phyloP scores from a whole-genome alignment of 306 rosid genomes.

The Trifolium subterraneum region DNA sequence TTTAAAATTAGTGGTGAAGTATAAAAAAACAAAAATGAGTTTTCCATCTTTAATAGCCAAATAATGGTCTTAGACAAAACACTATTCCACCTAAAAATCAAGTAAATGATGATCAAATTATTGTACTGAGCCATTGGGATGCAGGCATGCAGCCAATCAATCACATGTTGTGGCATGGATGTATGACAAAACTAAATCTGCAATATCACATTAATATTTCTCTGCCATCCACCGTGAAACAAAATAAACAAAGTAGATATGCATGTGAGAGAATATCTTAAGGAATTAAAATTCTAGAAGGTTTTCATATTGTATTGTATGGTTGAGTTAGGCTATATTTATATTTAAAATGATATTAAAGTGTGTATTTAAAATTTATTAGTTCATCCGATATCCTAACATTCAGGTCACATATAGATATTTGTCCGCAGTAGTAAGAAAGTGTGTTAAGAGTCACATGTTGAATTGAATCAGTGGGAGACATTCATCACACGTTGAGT shows the following conservation, averaged over 20 bases:
- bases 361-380: no score
- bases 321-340: no score
- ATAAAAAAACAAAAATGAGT: neutral
- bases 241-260: no score
- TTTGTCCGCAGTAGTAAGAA: no score
- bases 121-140: neutral
- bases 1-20: constrained; percentile 6
- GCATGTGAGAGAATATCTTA: neutral
- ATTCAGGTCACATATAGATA: no score
- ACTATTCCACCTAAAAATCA: neutral
- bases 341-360: no score
- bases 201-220: neutral
- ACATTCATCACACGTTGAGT: no score
- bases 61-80: neutral
- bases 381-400: no score
- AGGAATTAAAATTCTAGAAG: neutral
- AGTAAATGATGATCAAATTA: neutral
- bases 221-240: no score
- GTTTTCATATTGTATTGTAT: neutral
- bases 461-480: no score
- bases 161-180: neutral
- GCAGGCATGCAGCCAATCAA: neutral
- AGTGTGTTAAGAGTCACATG: no score
- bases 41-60: neutral
- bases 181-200: neutral